phyloP scores from a whole-genome alignment of 352 stramenopile genomes.

The Phytophthora hibernalis region DNA sequence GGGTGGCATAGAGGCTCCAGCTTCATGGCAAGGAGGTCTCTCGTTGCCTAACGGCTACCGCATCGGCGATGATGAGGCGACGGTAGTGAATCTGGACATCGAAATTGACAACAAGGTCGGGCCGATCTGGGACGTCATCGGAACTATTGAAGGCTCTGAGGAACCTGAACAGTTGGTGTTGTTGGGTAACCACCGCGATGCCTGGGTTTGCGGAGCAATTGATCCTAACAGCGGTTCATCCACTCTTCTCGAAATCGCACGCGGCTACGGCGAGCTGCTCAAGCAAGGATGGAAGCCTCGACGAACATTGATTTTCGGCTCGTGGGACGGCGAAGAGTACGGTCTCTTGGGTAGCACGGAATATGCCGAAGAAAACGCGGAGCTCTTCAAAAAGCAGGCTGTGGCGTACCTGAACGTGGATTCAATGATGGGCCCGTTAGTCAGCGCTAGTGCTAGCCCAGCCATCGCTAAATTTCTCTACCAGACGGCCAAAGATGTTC shows the following conservation, averaged over 20 bases:
- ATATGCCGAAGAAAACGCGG: conserved; percentile 76
- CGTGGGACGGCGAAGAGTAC: conserved; percentile 63
- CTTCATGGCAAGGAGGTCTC: conserved; percentile 65
- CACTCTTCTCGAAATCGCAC: conserved; percentile 67
- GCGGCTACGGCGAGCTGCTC: conserved; percentile 56
- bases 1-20: conserved; percentile 56
- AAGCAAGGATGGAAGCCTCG: conserved; percentile 59
- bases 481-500: conserved; percentile 63
- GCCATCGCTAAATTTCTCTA: conserved; percentile 71
- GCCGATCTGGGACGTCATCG: conserved; percentile 41
- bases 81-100: conserved; percentile 61
- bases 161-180: conserved; percentile 59
- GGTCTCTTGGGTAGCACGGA: conserved; percentile 87
- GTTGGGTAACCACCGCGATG: conserved; percentile 83
- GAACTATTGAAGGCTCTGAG: conserved; percentile 68
- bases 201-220: conserved; percentile 52
- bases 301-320: conserved; percentile 70
- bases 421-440: conserved; percentile 64
- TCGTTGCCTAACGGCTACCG: conserved; percentile 62
- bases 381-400: conserved; percentile 59
- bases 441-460: conserved; percentile 68
- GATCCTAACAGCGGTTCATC: conserved; percentile 45
- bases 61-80: conserved; percentile 70
- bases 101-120: conserved; percentile 78
- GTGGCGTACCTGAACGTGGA: conserved; percentile 91